Base-by-base conservation (phyloP, 257 asterid genomes). In the Solanum virginianum region DNA sequence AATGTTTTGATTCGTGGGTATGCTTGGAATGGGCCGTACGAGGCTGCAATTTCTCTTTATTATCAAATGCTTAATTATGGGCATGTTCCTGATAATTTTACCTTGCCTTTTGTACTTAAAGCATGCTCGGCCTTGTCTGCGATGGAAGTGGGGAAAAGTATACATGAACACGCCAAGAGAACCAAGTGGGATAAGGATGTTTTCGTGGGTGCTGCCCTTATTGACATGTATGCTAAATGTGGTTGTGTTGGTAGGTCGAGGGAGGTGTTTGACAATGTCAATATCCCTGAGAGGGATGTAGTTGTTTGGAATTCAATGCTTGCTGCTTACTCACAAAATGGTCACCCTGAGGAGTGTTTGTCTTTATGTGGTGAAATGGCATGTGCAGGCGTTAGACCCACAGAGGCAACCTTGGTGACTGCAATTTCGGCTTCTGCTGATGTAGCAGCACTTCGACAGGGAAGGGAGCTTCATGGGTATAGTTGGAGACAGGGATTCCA, bases 301-400 rank as follows among this genome's bases (percentile, higher is more conserved):
- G 94, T 91, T 83, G 85, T 90, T 69, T 93, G 97, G 97, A 92
- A 91, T 77, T 88, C 97, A 49, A 88, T 92, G 91, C 90, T 93
- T 10, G 90, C 94, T 85, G 91, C 94, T 75, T 91, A 90, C 81
- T 86, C 92, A 2, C 91, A 90, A 47, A 90, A 91, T 60, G 90
- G 96, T 85, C 90, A 68, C 55, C 91, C 92, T 8, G 90, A 88
- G 41, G 90, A 90, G 85, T 87, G 94, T 87, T 83, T 90, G 83
- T 13, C 39, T n/a, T 86, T 92, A 32, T 87, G 89, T 89, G 81
- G 90, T 60, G 91, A 88, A 86, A 93, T 93, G 95, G 90, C 87
- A 3, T 85, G 51, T 20, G 71, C 32, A 13, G 87, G 85, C 32
- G 82, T 92, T 57, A 84, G 88, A 85, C 92, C 93, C 8, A 93